A percentile compares a stretch with the other conserved stretches of the same genome.
Evolutionary conservation across 148 eudicot genomes (phyloP).

Genomic region (Nyssa sinensis): DNA sequence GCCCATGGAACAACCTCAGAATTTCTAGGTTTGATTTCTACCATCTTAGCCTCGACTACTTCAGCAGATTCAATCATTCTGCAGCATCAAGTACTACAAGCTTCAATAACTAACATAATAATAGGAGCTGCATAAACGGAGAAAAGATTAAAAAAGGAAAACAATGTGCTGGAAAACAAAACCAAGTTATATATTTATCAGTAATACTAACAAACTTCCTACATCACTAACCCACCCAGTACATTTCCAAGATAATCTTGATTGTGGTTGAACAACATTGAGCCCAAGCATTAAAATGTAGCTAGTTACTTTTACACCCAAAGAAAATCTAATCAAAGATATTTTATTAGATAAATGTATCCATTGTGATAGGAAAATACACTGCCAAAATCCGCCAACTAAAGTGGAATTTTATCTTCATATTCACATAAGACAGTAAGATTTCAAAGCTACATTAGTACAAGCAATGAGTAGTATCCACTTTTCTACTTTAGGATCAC

Average conservation of each 20-base stretch:
- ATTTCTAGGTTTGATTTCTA: slow-evolving; percentile 21
- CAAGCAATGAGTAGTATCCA: slow-evolving; percentile 13
- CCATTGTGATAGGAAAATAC: background rate
- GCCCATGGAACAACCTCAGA: slow-evolving; percentile 32
- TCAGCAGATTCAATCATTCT: slow-evolving; percentile 33
- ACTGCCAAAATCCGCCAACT: slow-evolving; percentile 17
- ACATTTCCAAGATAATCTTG: background rate
- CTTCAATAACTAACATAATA: background rate
- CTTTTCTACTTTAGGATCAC: slow-evolving; percentile 11
- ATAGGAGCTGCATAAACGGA: background rate
- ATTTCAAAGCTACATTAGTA: background rate
- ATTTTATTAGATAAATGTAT: background rate
- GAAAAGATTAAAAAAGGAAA: background rate
- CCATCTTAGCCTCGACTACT: slow-evolving; percentile 18
- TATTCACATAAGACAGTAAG: background rate
- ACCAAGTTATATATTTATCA: background rate
- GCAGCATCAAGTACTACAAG: slow-evolving; percentile 4
- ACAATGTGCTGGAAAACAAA: background rate
- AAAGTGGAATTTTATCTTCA: slow-evolving; percentile 1
- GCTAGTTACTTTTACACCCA: background rate
- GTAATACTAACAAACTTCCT: background rate
- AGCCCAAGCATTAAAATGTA: background rate
- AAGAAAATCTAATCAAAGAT: background rate
- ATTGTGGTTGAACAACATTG: background rate
- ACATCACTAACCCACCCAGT: background rate